Evolutionary conservation across 2,329 filamentous ascomycete species (phyloP), one percentile per base, ranked within the genome.

Genomic region (Gyromitra esculenta): DNA sequence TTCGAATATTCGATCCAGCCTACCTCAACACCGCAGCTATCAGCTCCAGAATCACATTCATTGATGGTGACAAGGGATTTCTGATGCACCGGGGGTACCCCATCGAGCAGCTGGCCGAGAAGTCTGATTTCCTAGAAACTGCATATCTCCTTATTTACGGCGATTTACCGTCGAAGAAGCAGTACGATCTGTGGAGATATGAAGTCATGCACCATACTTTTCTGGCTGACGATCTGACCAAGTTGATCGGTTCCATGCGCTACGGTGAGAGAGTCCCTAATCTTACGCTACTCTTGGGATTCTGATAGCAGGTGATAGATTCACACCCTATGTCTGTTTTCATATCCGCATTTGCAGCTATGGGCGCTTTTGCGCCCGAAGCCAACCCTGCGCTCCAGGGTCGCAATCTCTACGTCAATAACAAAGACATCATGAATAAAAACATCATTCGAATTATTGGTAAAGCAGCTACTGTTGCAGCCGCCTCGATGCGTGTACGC

Each of bases 1-100:
- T 87, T n/a, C 81, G 86, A 25, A 83, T 87, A 45, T 87, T 84
- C 70, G 86, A 87, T 81, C 85, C 86, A n/a, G 86, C 84, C 1
- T 87, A 86, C 82, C 86, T 87, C 84, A 87, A 87, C 83, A 87
- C 86, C 1, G 85, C 86, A 18, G 86, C 86, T 1, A 84, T 87
- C 21, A 82, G 85, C 82, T 86, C 84, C 79, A 84, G 82, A 63
- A 87, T 87, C 80, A 87, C 86, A 37, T 87, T 87, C 82, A 87
- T 87, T 81, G 87, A 87, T 80, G 86, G 86, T 45, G 84, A 83
- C 74, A 85, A 87, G 25, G 86, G 86, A 45, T 85, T 86, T 57
- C 82, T 88, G 43, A 85, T 86, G 52, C 88, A 87, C 80, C 85
- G 87, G 7, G 86, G 86, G 52, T 87, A 87, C 79, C 85, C 85